Base-by-base conservation (phyloP, 495 filamentous ascomycete species). In the Penicillium silybi region DNA sequence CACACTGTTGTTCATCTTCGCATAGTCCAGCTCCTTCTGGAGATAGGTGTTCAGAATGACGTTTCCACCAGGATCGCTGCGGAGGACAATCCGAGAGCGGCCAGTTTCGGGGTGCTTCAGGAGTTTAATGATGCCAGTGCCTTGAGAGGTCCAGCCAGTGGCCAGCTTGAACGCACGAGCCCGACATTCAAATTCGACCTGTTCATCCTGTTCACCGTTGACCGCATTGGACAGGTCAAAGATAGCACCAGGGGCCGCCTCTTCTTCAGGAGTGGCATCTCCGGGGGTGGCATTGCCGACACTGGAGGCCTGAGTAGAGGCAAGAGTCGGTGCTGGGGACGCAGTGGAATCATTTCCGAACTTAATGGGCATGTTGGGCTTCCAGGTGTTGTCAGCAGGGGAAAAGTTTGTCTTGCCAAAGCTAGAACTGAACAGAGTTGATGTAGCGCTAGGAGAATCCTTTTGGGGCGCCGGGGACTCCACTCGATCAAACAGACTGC, bases 131-230 rank as follows among this genome's bases (percentile, higher is more conserved):
- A 77, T 76, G 0, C 88, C 88, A 6, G 85, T 72, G 27, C 86
- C 87, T 62, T 81, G 75, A 6, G 70, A 77, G 13, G 68, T 58
- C 85, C 86, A 89, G 7, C 70, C 52, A 0, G 48, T 38, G 22
- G 54, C 56, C 16, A 78, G 74, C 59, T 84, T 83, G 48, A 85
- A 60, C 8, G 77, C 85, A 60, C 84, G 86, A 34, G 81, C 80
- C 40, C 81, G 80, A 13, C 81, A 75, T 53, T 88, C 81, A 58
- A 83, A 77, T 5, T 87, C 56, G 18, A 82, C 69, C 26, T 76
- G 72, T 61, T 92, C 88, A 50, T 89, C 74, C 60, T 89, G 86
- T 62, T 90, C 87, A 7, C 85, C 87, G 40, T 80, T 80, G 20
- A 83, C 79, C 50, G 76, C 76, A 41, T 73, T 69, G 44, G 81